phyloP scores from a whole-genome alignment of 1,284 basidiomycete genomes.

The Marasmius tenuissimus region DNA sequence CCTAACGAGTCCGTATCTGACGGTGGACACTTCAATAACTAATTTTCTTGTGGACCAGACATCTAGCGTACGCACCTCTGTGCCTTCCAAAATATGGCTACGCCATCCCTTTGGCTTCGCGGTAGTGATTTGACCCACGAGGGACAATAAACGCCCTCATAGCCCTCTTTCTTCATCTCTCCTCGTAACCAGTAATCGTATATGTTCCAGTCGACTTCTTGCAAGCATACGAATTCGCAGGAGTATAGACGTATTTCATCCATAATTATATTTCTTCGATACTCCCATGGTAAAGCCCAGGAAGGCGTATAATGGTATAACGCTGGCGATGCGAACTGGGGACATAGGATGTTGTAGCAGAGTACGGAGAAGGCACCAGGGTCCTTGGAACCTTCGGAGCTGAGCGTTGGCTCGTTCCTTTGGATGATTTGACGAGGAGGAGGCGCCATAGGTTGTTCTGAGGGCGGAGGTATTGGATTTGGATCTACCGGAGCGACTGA shows the following conservation, averaged over 20 bases:
- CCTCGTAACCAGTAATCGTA: background rate
- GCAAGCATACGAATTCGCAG: conserved; percentile 1
- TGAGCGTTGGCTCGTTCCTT: too few relatives aligned
- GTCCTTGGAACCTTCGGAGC: background rate
- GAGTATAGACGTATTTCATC: background rate
- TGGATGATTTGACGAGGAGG: too few relatives aligned
- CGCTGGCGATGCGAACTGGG: background rate
- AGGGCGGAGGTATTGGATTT: too few relatives aligned
- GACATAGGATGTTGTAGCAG: background rate
- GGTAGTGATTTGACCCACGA: background rate
- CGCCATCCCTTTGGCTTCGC: background rate
- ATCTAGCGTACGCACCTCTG: background rate
- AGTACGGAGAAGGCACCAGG: background rate
- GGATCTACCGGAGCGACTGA: too few relatives aligned
- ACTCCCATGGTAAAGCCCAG: background rate
- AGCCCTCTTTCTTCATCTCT: background rate
- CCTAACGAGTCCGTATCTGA: background rate
- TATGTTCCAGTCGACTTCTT: background rate
- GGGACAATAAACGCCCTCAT: conserved; percentile 1
- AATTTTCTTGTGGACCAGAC: background rate
- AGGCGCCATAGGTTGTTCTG: too few relatives aligned
- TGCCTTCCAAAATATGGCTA: background rate
- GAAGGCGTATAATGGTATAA: background rate
- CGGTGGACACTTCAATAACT: background rate
- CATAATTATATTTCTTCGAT: background rate